phyloP scores from a whole-genome alignment of 2,329 filamentous ascomycete genomes.

The Colletotrichum sp. region DNA sequence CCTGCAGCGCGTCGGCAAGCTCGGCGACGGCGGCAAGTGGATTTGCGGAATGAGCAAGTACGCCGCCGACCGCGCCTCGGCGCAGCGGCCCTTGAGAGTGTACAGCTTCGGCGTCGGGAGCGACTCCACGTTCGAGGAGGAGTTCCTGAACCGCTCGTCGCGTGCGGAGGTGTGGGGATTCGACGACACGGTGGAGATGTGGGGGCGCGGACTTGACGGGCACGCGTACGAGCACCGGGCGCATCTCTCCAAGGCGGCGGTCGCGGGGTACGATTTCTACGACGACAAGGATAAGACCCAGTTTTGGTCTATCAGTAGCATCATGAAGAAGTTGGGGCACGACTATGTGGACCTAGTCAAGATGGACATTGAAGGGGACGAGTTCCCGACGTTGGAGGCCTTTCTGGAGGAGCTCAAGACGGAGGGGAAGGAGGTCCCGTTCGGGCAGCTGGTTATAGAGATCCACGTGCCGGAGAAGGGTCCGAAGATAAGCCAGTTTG shows the following conservation, averaged over 20 bases:
- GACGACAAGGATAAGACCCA: conserved; percentile 22
- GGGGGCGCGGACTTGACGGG: conserved; percentile 17
- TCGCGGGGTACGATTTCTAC: not conserved
- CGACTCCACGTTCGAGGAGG: conserved; percentile 41
- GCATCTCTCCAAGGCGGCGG: not conserved
- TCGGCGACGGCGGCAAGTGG: conserved; percentile 46
- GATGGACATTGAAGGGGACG: conserved; percentile 41
- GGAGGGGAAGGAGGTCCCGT: not conserved
- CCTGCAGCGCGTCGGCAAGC: conserved; percentile 38
- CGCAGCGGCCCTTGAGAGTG: conserved; percentile 32
- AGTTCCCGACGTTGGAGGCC: conserved; percentile 29
- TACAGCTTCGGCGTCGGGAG: conserved; percentile 41
- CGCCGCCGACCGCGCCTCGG: conserved; percentile 24
- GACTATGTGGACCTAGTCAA: conserved; percentile 42
- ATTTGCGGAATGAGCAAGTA: conserved; percentile 42
- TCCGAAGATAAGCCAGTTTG: not conserved
- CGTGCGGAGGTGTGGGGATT: conserved; percentile 41
- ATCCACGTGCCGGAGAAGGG: conserved; percentile 5
- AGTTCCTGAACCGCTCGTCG: conserved; percentile 23
- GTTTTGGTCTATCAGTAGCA: conserved; percentile 29
- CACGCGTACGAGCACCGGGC: not conserved
- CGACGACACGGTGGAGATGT: conserved; percentile 38
- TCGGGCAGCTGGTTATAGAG: conserved; percentile 16
- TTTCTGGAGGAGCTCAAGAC: not conserved
- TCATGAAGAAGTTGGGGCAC: conserved; percentile 39